Base-by-base conservation (phyloP, 495 filamentous ascomycete species). In the Parachaetomium inaequale region DNA sequence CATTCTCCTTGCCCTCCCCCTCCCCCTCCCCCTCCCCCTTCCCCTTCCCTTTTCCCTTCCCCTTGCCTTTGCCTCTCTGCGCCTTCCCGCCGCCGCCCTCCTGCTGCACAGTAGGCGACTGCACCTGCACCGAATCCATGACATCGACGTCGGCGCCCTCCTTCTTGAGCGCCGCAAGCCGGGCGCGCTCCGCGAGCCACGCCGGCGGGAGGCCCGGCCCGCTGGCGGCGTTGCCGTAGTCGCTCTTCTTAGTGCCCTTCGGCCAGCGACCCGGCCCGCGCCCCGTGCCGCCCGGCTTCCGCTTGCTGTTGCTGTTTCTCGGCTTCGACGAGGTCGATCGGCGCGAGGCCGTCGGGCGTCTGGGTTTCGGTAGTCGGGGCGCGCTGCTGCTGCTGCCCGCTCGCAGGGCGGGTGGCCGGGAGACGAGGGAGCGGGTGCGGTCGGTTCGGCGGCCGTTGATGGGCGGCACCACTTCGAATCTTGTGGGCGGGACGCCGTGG, bases 391-490 rank as follows among this genome's bases (percentile, higher is more conserved):
- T 49, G 42, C 62, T 66, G 59, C 55, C 15, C 0, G 49, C 21
- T 32, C 73, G 68, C 1, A 74, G 59, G 4, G 50, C 63, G 3
- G 74, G 67, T 0, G 76, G 70, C 17, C 78, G 71, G 2, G 68
- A 34, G 17, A 77, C 25, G 6, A 57, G 19, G n/a, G 69, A 66
- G n/a, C 72, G 63, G 7, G 64, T 64, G 15, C 71, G 64, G 42
- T 72, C 72, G 28, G 52, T 50, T 23, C 74, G 58, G 26, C 75
- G 58, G 60, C 75, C 69, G 26, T 70, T 72, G 25, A 92, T 78
- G 3, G 89, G 88, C 40, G 92, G 92, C 68, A 88, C 93, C 50
- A 96, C 85, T 67, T 95, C 89, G 72, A 94, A 96, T 61, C 92
- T 82, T 34, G 82, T 87, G 2, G 89, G 82, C 0, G 92, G 90